phyloP scores from a whole-genome alignment of 192 early-diverging fungal species.

The Coemansia erecta region DNA sequence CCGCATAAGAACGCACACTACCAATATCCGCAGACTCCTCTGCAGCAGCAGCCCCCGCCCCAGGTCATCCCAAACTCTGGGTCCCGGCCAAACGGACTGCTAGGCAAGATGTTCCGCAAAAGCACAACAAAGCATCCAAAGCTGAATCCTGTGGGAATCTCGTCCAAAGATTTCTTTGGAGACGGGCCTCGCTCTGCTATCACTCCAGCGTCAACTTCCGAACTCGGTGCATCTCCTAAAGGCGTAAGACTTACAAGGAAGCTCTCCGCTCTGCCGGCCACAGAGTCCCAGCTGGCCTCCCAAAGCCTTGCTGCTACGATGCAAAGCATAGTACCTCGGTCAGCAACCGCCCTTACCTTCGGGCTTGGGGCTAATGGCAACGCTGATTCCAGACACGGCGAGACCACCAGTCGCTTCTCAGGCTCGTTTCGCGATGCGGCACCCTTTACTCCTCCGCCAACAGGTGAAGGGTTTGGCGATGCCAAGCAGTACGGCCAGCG shows the following conservation, averaged over 20 bases:
- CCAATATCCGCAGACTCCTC: constrained; percentile 7
- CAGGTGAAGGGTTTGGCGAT: not conserved
- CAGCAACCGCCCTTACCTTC: constrained; percentile 2
- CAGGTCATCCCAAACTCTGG: constrained; percentile 2
- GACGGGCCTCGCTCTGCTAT: constrained; percentile 13
- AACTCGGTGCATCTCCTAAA: constrained; percentile 6
- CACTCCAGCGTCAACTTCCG: constrained; percentile 1
- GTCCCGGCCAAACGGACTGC: constrained; percentile 24
- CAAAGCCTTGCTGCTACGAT: not conserved
- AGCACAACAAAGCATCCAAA: constrained; percentile 42
- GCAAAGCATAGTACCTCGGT: not conserved
- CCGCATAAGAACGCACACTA: constrained; percentile 9
- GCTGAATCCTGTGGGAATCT: constrained; percentile 45
- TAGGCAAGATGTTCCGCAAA: constrained; percentile 50
- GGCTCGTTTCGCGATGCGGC: not conserved
- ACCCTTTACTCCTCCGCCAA: not conserved
- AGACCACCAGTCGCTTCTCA: not conserved
- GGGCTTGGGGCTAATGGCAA: not conserved
- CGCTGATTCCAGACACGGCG: not conserved
- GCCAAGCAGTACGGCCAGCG: not conserved
- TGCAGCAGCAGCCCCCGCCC: constrained; percentile 9
- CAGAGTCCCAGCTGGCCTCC: constrained; percentile 6
- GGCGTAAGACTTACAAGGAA: constrained; percentile 30
- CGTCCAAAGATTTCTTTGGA: constrained; percentile 47
- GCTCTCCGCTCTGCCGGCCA: constrained; percentile 22